Conservation (phyloP, 1,284 basidiomycete genomes). For the Mycena sp. region DNA sequence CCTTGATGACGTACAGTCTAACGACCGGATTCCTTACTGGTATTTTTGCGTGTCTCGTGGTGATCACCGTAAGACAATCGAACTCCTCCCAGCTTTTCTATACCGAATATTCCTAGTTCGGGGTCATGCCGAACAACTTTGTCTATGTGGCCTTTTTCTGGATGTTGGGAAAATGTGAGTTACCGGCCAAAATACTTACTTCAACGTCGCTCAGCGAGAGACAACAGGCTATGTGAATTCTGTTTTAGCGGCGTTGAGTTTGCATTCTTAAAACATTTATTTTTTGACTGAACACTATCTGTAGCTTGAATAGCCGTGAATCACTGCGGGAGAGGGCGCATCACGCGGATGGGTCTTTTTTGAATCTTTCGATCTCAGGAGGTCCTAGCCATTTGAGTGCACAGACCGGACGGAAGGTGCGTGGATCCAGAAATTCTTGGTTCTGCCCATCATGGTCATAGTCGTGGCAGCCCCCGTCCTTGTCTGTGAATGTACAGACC, state of each 20-base stretch:
- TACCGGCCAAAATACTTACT: neutral
- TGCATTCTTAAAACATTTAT: constrained; percentile 15
- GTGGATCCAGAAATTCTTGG: neutral
- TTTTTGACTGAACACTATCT: constrained; percentile 4
- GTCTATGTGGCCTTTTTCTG: constrained; percentile 54
- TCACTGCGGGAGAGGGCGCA: constrained; percentile 47
- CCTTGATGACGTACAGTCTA: constrained; percentile 51
- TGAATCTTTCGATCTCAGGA: constrained; percentile 46
- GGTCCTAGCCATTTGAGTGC: constrained; percentile 30
- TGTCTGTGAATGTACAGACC: constrained; percentile 46
- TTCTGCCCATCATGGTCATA: neutral
- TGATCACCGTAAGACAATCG: constrained; percentile 43
- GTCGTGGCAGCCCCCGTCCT: constrained; percentile 9
- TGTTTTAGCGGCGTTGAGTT: constrained; percentile 48
- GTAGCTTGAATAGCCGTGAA: constrained; percentile 52
- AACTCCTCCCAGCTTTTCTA: neutral
- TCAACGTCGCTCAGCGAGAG: neutral
- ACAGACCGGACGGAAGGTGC: constrained; percentile 18
- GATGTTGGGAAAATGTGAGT: constrained; percentile 53
- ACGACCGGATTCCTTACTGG: constrained; percentile 47
- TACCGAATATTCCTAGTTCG: constrained; percentile 42
- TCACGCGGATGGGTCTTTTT: constrained; percentile 43
- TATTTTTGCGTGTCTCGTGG: constrained; percentile 48
- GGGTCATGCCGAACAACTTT: constrained; percentile 51
- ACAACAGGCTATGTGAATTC: constrained; percentile 53